Evolutionary conservation across 2,329 filamentous ascomycete species (phyloP), one percentile per base, ranked within the genome.

Genomic region (Cordyceps fumosorosea): DNA sequence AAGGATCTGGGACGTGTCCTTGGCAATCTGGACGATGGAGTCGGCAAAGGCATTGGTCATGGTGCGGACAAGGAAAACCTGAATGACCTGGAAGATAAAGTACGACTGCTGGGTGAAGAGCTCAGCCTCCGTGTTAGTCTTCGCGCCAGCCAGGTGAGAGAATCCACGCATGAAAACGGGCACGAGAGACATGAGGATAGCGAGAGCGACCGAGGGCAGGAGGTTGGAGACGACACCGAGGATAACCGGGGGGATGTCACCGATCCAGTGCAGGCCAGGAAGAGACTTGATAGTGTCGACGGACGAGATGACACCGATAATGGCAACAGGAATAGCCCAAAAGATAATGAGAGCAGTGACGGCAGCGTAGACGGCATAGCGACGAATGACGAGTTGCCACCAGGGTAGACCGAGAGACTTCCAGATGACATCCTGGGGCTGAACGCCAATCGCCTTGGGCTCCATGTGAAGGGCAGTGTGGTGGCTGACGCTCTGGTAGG

Each of bases 101-200:
- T 96, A 98, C 67, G 86, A 89, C 70, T 93, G 95, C 72, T 98
- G 91, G 0, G 91, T 92, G 63, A 91, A 92, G 10, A 98, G 79
- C 74, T 99, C 95, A 18, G 96, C 87, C 12, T 89, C 83, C 1
- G 91, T 89, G 20, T 86, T 75, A 1, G 91, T 93, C 10, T 92
- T 90, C 66, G 88, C 88, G 63, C 95, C 95, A 42, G 90, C 83
- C 42, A 90, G 74, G 72, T 86, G 93, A 65, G 93, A 93, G 72
- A 91, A 89, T 0, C 44, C 76, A 70, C 59, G 89, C 89, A 64
- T 91, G 62, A 77, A 69, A 6, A 76, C 69, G 84, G 91, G 93
- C 1, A 98, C 84, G 53, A 93, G 78, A 1, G 90, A 87, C 86
- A 95, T 96, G 48, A 98, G 81, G 57, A 93, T 81, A 12, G 92